phyloP scores from a whole-genome alignment of 2,329 filamentous ascomycete genomes.

The Pseudomassariella vexata region DNA sequence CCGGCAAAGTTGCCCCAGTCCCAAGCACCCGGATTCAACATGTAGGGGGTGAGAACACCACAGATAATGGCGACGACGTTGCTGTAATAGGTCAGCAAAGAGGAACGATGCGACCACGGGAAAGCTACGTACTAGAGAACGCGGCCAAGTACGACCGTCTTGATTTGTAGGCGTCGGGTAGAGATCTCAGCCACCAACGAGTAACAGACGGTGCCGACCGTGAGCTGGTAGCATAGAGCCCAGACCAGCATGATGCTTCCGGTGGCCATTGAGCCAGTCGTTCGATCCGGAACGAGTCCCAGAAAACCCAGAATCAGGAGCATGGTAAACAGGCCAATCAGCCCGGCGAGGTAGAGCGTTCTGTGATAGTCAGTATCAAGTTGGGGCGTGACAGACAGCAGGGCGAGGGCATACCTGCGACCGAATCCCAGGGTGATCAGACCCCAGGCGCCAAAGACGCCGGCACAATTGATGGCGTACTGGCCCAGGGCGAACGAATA shows the following conservation, averaged over 20 bases:
- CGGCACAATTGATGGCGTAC: conserved; percentile 70
- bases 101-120: neutral
- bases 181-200: conserved; percentile 82
- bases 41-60: conserved; percentile 80
- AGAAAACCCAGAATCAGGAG: conserved; percentile 81
- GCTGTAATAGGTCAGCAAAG: conserved; percentile 28
- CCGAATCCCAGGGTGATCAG: conserved; percentile 72
- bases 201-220: conserved; percentile 85
- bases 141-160: conserved; percentile 82
- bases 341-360: conserved; percentile 67
- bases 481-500: conserved; percentile 60
- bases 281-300: conserved; percentile 63
- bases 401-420: conserved; percentile 53
- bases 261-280: conserved; percentile 65
- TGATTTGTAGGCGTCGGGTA: conserved; percentile 78
- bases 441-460: conserved; percentile 76
- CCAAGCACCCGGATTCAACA: conserved; percentile 85
- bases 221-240: conserved; percentile 79
- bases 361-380: too few relatives aligned
- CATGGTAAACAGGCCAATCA: conserved; percentile 68
- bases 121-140: conserved; percentile 56
- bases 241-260: conserved; percentile 81
- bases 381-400: too few relatives aligned
- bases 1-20: conserved; percentile 83
- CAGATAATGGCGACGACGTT: conserved; percentile 79